Evolutionary conservation across 148 eudicot genomes (phyloP).

Genomic region (Arbutus unedo): DNA sequence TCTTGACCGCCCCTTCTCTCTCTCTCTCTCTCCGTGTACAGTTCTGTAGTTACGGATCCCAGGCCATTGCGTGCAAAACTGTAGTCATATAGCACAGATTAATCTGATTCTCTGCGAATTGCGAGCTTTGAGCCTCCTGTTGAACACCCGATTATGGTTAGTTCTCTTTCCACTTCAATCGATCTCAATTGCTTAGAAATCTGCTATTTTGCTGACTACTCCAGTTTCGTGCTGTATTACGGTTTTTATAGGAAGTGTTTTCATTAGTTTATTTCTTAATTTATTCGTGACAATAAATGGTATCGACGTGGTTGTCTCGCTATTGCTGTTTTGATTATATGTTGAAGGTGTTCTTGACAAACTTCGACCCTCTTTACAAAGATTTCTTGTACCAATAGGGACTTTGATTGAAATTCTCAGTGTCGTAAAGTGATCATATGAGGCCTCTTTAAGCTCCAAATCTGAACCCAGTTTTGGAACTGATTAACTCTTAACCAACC

Average conservation of each 20-base stretch:
- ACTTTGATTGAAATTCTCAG: background rate
- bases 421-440: background rate
- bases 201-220: background rate
- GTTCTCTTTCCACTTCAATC: conserved; percentile 8
- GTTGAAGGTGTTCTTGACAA: background rate
- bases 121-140: background rate
- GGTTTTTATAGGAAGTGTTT: background rate
- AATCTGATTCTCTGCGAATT: background rate
- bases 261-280: background rate
- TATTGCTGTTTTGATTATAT: background rate
- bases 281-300: background rate
- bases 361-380: background rate
- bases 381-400: background rate
- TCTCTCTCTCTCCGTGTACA: background rate
- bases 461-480: background rate
- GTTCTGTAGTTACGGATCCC: background rate
- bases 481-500: background rate
- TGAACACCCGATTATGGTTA: conserved; percentile 15
- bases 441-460: background rate
- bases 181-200: background rate
- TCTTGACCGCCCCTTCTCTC: background rate
- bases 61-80: too few relatives aligned
- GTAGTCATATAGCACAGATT: background rate
- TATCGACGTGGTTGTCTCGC: background rate
- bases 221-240: background rate